phyloP scores from a whole-genome alignment of 2,329 filamentous ascomycete genomes.

The Colletotrichum karsti region DNA sequence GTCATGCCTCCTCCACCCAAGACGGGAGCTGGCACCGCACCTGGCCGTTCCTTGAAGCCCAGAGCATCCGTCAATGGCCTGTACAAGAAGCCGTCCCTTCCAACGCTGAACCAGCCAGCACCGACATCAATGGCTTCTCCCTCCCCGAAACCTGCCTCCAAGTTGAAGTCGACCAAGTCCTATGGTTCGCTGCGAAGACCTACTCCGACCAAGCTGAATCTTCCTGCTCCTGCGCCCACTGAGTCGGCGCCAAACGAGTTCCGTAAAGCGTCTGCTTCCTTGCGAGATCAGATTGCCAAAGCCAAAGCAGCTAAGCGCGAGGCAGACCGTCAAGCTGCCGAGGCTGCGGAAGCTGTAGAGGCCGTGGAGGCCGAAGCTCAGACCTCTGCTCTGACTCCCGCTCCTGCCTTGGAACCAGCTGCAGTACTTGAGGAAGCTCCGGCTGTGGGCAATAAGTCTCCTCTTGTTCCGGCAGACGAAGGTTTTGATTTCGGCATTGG shows the following conservation, averaged over 20 bases:
- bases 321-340: conserved; percentile 44
- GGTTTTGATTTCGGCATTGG: conserved; percentile 55
- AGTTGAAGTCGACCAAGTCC: conserved; percentile 18
- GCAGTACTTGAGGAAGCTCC: not conserved
- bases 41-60: conserved; percentile 54
- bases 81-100: conserved; percentile 63
- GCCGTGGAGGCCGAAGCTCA: not conserved
- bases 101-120: conserved; percentile 40
- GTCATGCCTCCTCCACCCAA: conserved; percentile 43
- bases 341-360: conserved; percentile 22
- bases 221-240: conserved; percentile 28
- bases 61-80: conserved; percentile 63
- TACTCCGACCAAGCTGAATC: not conserved
- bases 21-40: conserved; percentile 55
- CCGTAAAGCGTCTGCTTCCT: conserved; percentile 77
- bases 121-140: not conserved
- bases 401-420: not conserved
- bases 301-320: conserved; percentile 84
- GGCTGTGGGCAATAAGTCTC: conserved; percentile 26
- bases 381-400: not conserved
- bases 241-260: conserved; percentile 5
- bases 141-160: conserved; percentile 9
- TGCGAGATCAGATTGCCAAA: conserved; percentile 92
- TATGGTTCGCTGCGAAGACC: conserved; percentile 20
- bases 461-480: conserved; percentile 55